Conservation (phyloP, 441 rosid species). For the Populus hybrid region DNA sequence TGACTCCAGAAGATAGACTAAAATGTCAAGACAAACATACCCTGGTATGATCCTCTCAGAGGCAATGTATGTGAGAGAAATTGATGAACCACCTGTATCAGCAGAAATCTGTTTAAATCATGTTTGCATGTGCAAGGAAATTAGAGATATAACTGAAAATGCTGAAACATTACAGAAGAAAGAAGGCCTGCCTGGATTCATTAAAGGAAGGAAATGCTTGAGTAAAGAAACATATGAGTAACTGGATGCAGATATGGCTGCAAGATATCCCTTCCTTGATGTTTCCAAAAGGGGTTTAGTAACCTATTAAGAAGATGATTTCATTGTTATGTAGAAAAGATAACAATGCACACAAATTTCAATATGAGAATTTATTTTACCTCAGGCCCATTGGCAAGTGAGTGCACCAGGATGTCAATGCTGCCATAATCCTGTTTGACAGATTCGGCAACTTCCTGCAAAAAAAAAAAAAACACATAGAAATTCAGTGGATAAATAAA, state of each 20-base stretch:
- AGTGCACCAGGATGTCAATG: constrained; percentile 92
- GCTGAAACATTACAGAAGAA: background rate
- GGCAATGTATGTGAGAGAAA: constrained; percentile 94
- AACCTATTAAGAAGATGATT: constrained; percentile 37
- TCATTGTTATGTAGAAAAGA: background rate
- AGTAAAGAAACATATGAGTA: constrained; percentile 86
- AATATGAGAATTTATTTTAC: constrained; percentile 23
- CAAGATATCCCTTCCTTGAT: constrained; percentile 88
- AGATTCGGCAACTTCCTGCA: constrained; percentile 84
- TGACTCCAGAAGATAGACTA: background rate
- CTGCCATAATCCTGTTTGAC: constrained; percentile 87
- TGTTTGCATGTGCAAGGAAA: background rate
- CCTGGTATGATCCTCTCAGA: constrained; percentile 96
- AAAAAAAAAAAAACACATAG: background rate
- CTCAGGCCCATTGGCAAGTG: constrained; percentile 99
- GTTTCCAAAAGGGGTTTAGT: constrained; percentile 88
- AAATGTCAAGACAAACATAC: constrained; percentile 33
- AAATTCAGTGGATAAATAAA: background rate
- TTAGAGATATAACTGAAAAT: background rate
- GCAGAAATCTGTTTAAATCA: constrained; percentile 19
- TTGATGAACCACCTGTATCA: constrained; percentile 70
- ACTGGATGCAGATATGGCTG: constrained; percentile 91
- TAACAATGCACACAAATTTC: background rate
- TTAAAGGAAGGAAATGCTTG: constrained; percentile 79
- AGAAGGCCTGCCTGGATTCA: constrained; percentile 68